A percentile compares a stretch with the other conserved stretches of the same genome.
These are phyloP conservation scores for Phanerodontia chrysosporium DNA, from an alignment of 768 basidiomycete species.

Conservation along the genomic window DNA sequence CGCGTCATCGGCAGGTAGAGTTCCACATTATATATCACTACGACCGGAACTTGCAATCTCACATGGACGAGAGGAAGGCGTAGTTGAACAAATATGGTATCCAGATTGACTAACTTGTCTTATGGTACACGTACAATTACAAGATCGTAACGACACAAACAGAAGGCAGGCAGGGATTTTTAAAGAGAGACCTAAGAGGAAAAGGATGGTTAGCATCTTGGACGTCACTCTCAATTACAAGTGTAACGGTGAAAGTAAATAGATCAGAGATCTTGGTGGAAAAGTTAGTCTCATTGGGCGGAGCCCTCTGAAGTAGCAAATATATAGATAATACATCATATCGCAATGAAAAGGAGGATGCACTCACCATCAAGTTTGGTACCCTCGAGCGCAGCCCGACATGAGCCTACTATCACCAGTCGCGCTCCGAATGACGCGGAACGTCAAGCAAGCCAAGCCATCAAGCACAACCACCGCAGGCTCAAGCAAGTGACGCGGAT, in stretches of 20 bases:
- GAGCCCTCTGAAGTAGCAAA: conserved; percentile 88
- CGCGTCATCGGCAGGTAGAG: not conserved
- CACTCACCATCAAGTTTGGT: not conserved
- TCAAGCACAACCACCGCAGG: not conserved
- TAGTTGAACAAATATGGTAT: not conserved
- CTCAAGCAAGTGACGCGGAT: too few relatives aligned
- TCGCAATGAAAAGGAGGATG: conserved; percentile 4
- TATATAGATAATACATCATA: conserved; percentile 46
- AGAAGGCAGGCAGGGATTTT: too few relatives aligned
- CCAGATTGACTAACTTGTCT: not conserved
- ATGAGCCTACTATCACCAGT: too few relatives aligned
- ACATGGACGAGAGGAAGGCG: not conserved
- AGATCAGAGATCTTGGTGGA: conserved; percentile 81
- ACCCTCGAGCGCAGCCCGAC: not conserved
- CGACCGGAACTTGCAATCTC: not conserved
- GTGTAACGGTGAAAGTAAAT: conserved; percentile 5
- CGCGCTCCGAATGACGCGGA: not conserved
- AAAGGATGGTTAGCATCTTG: not conserved
- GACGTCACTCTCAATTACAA: not conserved
- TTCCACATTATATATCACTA: not conserved
- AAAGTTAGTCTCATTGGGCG: conserved; percentile 70
- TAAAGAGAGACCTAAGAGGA: not conserved
- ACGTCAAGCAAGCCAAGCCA: not conserved
- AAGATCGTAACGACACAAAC: not conserved
- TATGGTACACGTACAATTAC: not conserved